These are phyloP conservation scores for Mortierella sp. DNA, from an alignment of 371 early-diverging fungal genomes.

Conservation along the genomic window DNA sequence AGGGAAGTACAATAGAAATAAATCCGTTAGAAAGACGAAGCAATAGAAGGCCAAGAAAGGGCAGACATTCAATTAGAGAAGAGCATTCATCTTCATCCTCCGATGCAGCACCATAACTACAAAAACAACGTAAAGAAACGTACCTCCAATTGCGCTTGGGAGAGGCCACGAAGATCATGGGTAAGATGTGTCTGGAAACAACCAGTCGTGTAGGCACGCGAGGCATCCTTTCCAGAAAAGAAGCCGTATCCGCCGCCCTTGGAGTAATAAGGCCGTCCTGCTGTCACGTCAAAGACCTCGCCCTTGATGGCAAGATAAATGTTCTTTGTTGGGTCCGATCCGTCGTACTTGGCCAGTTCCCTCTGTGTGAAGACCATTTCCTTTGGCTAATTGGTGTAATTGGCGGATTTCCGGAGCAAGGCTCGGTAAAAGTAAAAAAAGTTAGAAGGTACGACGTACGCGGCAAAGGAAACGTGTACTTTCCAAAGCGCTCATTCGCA, in stretches of 20 bases:
- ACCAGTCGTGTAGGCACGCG: constrained; percentile 95
- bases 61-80: not conserved
- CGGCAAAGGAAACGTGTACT: not conserved
- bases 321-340: constrained; percentile 79
- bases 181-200: constrained; percentile 94
- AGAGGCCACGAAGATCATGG: constrained; percentile 92
- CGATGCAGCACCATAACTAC: not conserved
- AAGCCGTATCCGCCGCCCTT: constrained; percentile 87
- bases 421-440: not conserved
- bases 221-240: constrained; percentile 95
- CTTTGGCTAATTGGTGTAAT: constrained; percentile 44
- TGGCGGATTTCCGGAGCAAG: not conserved
- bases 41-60: not conserved
- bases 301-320: constrained; percentile 93
- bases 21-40: not conserved
- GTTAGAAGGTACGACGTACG: not conserved
- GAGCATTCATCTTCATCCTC: not conserved
- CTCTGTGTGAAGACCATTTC: constrained; percentile 77
- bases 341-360: constrained; percentile 86
- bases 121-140: not conserved
- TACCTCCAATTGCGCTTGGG: constrained; percentile 78
- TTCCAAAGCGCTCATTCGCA: not conserved
- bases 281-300: constrained; percentile 91
- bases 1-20: constrained; percentile 6
- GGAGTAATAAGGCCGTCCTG: constrained; percentile 81